Conservation (phyloP, 805 yeast species). For the Scheffersomyces ergatensis region DNA sequence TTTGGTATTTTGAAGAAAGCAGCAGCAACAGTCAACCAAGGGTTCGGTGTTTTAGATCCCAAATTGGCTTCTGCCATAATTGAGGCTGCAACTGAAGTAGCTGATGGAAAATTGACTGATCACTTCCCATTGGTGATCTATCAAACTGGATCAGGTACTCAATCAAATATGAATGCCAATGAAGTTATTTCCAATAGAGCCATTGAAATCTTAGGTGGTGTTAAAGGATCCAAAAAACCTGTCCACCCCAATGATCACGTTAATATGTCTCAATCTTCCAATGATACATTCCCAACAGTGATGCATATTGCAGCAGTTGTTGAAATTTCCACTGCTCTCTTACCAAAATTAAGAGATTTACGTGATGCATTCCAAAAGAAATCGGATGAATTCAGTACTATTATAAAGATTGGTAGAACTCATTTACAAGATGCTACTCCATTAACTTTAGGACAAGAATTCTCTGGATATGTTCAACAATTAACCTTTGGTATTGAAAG, state of each 20-base stretch:
- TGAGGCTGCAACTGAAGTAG: slow-evolving; percentile 37
- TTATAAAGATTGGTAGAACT: slow-evolving; percentile 40
- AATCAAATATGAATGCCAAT: slow-evolving; percentile 40
- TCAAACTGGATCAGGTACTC: slow-evolving; percentile 42
- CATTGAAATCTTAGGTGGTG: slow-evolving; percentile 38
- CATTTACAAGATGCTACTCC: slow-evolving; percentile 43
- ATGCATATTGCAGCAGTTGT: slow-evolving; percentile 42
- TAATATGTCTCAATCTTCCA: slow-evolving; percentile 38
- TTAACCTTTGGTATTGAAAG: slow-evolving; percentile 32
- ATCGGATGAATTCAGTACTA: slow-evolving; percentile 28
- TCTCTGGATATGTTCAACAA: slow-evolving; percentile 39
- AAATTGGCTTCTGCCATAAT: slow-evolving; percentile 30
- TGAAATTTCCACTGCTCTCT: slow-evolving; percentile 24
- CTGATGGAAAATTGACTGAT: slow-evolving; percentile 35
- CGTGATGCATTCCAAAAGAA: slow-evolving; percentile 29
- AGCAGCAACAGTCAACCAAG: slow-evolving; percentile 36
- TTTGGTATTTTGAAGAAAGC: slow-evolving; percentile 38
- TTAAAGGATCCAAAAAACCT: slow-evolving; percentile 34
- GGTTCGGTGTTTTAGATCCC: slow-evolving; percentile 30
- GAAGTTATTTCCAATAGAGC: slow-evolving; percentile 39
- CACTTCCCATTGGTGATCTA: slow-evolving; percentile 41
- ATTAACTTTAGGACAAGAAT: slow-evolving; percentile 39
- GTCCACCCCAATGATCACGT: slow-evolving; percentile 41
- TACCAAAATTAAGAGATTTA: slow-evolving; percentile 33
- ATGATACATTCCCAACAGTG: slow-evolving; percentile 40